Evolutionary conservation across 768 basidiomycete species (phyloP), one percentile per base, ranked within the genome.

Genomic region (Tremella fuciformis): DNA sequence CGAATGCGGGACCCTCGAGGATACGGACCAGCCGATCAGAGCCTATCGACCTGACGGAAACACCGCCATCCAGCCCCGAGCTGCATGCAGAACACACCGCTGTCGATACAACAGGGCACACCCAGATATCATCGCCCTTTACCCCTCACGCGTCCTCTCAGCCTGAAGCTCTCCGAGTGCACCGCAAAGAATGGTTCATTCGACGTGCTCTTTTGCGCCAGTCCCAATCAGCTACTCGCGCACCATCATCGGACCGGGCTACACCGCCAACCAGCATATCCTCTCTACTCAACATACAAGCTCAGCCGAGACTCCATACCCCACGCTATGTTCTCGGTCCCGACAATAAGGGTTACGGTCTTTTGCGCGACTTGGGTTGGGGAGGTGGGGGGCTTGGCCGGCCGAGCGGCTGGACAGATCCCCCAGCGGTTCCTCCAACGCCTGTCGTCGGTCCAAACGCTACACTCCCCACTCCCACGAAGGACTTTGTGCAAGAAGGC

Each of bases 141-240:
- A 46, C n/a, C 42, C 6, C 42, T 18, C 42, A 4, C n/a, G 4
- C n/a, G 16, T 4, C n/a, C 6, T 18, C 42, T 18, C n/a, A 46
- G 22, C n/a, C 22, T n/a, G 16, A 46, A 46, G 59, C 61, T 13
- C 49, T 69, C 16, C 59, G 60, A 15, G 53, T 73, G 13, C 59
- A 70, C 29, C 39, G 58, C 8, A 57, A 38, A 49, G 69, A 74
- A 54, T 74, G 72, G 72, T 74, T 71, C 60, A 74, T 74, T 58
- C 69, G 72, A 16, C 63, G 69, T 38, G 67, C 67, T n/a, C 62
- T 70, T 18, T 38, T 63, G 7, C 24, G n/a, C 42, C n/a, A 25
- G 15, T 22, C 48, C 16, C 44, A 4, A 39, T 19, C 57, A 44
- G 52, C 58, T 25, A 25, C 60, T 9, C n/a, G 1, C 46, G 37